Conservation (phyloP, 768 basidiomycete genomes). For the Gymnopilus junonius region DNA sequence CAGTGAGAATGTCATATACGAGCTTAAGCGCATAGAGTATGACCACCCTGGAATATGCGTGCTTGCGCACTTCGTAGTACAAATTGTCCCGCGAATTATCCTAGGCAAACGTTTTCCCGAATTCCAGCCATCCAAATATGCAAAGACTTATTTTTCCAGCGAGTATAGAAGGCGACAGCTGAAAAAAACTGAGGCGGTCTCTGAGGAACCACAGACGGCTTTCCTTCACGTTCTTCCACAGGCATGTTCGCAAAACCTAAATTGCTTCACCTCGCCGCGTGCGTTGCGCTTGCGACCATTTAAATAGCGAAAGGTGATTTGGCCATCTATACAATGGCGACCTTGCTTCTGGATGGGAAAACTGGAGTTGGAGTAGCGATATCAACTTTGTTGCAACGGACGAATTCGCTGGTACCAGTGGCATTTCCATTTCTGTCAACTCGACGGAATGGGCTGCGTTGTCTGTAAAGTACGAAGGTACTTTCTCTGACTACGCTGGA, state of each 20-base stretch:
- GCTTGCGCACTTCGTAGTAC: neutral
- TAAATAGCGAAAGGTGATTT: slow-evolving; percentile 34
- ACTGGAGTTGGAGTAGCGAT: slow-evolving; percentile 55
- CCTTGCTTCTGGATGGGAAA: slow-evolving; percentile 50
- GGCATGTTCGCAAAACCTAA: slow-evolving; percentile 22
- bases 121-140: slow-evolving; percentile 23
- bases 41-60: neutral
- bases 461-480: slow-evolving; percentile 47
- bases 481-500: slow-evolving; percentile 49
- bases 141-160: neutral
- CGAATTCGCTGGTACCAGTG: slow-evolving; percentile 43
- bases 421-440: slow-evolving; percentile 47
- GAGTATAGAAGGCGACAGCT: slow-evolving; percentile 2
- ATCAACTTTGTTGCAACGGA: slow-evolving; percentile 51
- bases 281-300: slow-evolving; percentile 24
- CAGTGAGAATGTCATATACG: neutral
- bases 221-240: slow-evolving; percentile 1
- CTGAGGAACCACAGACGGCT: neutral
- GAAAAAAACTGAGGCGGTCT: neutral
- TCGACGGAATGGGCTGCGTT: slow-evolving; percentile 48
- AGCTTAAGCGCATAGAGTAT: slow-evolving; percentile 6
- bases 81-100: slow-evolving; percentile 26
- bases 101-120: slow-evolving; percentile 25
- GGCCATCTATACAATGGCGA: slow-evolving; percentile 42
- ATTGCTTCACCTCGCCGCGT: slow-evolving; percentile 21